Conservation (phyloP, 192 early-diverging fungal species). For the Ambispora gerdemannii region DNA sequence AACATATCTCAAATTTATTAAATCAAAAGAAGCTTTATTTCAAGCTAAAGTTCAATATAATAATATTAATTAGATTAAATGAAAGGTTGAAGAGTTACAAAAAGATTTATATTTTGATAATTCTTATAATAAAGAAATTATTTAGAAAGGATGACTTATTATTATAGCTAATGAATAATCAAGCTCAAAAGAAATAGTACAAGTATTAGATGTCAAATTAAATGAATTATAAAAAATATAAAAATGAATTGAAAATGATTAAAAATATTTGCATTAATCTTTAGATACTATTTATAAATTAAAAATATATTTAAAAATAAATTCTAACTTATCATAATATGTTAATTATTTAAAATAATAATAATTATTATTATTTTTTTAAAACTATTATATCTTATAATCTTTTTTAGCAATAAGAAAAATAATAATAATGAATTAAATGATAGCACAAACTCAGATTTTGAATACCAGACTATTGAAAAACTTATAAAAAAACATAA, state of each 20-base stretch:
- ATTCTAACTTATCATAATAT: not conserved
- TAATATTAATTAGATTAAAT: constrained; percentile 8
- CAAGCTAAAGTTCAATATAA: not conserved
- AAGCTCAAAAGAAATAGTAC: not conserved
- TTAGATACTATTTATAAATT: not conserved
- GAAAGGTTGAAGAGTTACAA: not conserved
- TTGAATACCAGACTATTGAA: not conserved
- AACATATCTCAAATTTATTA: constrained; percentile 5
- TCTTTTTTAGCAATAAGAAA: no score
- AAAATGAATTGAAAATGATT: not conserved
- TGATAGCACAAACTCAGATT: no score
- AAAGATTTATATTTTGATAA: constrained; percentile 9
- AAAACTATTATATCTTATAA: no score
- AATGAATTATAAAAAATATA: not conserved
- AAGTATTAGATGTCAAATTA: not conserved
- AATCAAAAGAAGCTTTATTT: not conserved
- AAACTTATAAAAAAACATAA: not conserved
- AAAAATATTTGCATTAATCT: not conserved
- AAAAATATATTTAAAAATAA: not conserved
- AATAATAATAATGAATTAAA: not conserved
- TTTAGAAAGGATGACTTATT: not conserved
- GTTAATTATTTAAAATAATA: not conserved
- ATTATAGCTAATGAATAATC: not conserved
- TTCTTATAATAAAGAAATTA: constrained; percentile 10
- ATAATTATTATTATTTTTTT: not conserved